phyloP scores from a whole-genome alignment of 139 green algal species.

The Micractinium conductrix region DNA sequence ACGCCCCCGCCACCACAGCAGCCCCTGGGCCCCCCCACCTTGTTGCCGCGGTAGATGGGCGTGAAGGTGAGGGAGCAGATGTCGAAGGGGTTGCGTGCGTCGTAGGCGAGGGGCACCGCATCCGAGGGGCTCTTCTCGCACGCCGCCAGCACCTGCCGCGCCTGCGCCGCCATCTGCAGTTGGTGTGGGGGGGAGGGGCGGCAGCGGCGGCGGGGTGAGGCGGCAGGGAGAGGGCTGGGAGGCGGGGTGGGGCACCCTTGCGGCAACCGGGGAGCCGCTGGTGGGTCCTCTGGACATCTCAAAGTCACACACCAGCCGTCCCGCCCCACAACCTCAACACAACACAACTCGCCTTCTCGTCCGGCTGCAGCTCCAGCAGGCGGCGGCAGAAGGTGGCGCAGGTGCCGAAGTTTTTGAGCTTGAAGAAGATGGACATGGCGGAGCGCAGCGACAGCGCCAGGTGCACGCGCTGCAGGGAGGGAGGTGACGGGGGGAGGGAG shows the following conservation, averaged over 20 bases:
- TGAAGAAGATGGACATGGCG: slow-evolving; percentile 97
- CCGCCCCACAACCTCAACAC: background rate
- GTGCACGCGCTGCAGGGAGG: slow-evolving; percentile 79
- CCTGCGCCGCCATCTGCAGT: slow-evolving; percentile 75
- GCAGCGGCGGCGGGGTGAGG: background rate
- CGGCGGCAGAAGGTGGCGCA: slow-evolving; percentile 91
- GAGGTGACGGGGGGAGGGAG: background rate
- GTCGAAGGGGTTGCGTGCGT: slow-evolving; percentile 98
- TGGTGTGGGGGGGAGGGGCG: background rate
- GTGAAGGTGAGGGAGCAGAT: slow-evolving; percentile 93
- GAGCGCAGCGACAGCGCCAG: slow-evolving; percentile 83
- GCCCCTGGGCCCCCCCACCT: background rate
- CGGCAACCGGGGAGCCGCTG: no score
- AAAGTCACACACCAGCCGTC: background rate
- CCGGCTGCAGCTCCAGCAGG: slow-evolving; percentile 95
- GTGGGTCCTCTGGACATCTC: no score
- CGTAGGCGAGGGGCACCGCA: slow-evolving; percentile 92
- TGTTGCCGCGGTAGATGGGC: slow-evolving; percentile 92
- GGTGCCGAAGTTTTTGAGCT: slow-evolving; percentile 93
- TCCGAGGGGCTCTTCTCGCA: slow-evolving; percentile 94
- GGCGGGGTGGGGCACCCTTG: no score
- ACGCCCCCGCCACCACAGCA: background rate
- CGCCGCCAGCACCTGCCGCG: slow-evolving; percentile 88
- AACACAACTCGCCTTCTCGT: slow-evolving; percentile 72
- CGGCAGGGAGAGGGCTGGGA: no score